These are phyloP conservation scores for Neophaeococcomyces mojaviensis DNA, from an alignment of 2,329 filamentous ascomycete species.

Conservation along the genomic window DNA sequence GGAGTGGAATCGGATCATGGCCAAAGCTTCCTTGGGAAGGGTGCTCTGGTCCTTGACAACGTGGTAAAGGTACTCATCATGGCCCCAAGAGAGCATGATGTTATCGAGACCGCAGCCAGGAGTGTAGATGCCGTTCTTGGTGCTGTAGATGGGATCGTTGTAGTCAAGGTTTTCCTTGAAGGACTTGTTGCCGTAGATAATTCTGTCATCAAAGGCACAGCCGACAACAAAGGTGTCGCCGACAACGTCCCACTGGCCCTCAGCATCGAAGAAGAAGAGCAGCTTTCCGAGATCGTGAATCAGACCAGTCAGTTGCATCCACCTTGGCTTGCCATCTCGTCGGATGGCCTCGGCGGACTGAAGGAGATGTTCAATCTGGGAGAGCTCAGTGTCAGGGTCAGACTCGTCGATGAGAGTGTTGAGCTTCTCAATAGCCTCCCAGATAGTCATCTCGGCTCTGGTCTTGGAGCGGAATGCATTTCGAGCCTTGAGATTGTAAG, in stretches of 20 bases:
- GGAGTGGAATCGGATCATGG: slow-evolving; percentile 88
- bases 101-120: slow-evolving; percentile 76
- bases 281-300: slow-evolving; percentile 42
- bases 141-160: slow-evolving; percentile 63
- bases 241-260: slow-evolving; percentile 89
- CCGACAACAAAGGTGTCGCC: slow-evolving; percentile 50
- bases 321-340: slow-evolving; percentile 53
- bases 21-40: slow-evolving; percentile 72
- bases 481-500: slow-evolving; percentile 77
- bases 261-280: slow-evolving; percentile 55
- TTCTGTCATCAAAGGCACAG: slow-evolving; percentile 53
- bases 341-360: slow-evolving; percentile 86
- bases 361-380: slow-evolving; percentile 82
- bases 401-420: slow-evolving; percentile 86
- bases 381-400: slow-evolving; percentile 79
- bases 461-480: slow-evolving; percentile 60
- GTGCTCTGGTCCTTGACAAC: slow-evolving; percentile 75
- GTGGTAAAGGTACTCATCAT: slow-evolving; percentile 82
- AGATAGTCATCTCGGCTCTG: slow-evolving; percentile 72
- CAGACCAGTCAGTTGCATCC: slow-evolving; percentile 43
- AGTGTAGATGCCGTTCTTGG: slow-evolving; percentile 71
- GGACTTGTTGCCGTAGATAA: slow-evolving; percentile 69
- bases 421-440: slow-evolving; percentile 88
- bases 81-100: slow-evolving; percentile 83
- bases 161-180: slow-evolving; percentile 72